Evolutionary conservation across 805 yeast species (phyloP).

Genomic region (Priceomyces carsonii): DNA sequence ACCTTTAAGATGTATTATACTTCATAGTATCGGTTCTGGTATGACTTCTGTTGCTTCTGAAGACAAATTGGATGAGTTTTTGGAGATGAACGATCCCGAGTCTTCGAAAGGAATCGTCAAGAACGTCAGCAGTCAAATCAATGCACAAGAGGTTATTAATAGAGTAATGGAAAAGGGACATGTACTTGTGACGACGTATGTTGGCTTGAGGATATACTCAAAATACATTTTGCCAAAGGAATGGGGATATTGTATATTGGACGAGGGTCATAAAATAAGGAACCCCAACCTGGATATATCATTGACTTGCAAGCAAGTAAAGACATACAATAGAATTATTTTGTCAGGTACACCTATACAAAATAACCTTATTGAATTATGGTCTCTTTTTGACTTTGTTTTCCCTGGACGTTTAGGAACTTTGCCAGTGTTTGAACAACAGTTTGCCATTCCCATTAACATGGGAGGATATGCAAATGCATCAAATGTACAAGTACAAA

Average conservation of each 20-base stretch:
- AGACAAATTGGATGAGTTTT: slow-evolving; percentile 50
- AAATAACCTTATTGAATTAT: slow-evolving; percentile 84
- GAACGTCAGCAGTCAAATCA: slow-evolving; percentile 32
- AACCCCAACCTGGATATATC: slow-evolving; percentile 92
- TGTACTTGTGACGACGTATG: slow-evolving; percentile 87
- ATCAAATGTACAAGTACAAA: slow-evolving; percentile 90
- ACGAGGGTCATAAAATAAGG: slow-evolving; percentile 96
- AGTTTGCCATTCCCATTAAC: slow-evolving; percentile 89
- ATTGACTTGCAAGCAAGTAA: slow-evolving; percentile 77
- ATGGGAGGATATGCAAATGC: slow-evolving; percentile 99
- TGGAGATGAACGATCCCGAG: slow-evolving; percentile 47
- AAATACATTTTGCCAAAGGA: slow-evolving; percentile 58
- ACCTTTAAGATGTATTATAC: slow-evolving; percentile 77
- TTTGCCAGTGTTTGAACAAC: slow-evolving; percentile 88
- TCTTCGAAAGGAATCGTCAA: slow-evolving; percentile 12
- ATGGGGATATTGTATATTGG: slow-evolving; percentile 92
- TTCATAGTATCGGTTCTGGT: slow-evolving; percentile 92
- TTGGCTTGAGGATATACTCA: slow-evolving; percentile 73
- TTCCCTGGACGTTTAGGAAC: slow-evolving; percentile 96
- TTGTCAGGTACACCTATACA: slow-evolving; percentile 97
- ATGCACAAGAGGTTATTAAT: slow-evolving; percentile 52
- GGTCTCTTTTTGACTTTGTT: slow-evolving; percentile 94
- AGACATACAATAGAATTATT: slow-evolving; percentile 83
- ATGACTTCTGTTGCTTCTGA: slow-evolving; percentile 49
- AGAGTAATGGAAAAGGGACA: slow-evolving; percentile 71